phyloP scores from a whole-genome alignment of 805 yeast species.

The Tetrapisispora phaffii region DNA sequence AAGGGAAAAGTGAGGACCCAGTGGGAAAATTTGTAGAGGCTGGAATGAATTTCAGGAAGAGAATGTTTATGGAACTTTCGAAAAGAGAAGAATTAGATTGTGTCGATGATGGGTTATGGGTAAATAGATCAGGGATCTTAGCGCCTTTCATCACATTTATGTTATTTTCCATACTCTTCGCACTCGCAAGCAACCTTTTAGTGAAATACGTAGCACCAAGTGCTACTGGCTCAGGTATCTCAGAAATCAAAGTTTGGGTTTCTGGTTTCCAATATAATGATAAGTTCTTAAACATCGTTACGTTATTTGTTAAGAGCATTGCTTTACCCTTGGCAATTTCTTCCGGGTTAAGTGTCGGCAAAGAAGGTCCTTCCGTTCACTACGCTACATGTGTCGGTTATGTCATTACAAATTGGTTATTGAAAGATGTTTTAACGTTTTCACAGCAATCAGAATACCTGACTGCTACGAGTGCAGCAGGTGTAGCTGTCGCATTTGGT shows the following conservation, averaged over 20 bases:
- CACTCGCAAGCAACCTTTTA: conserved; percentile 53
- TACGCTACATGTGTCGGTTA: conserved; percentile 96
- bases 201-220: conserved; percentile 70
- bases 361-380: conserved; percentile 97
- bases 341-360: conserved; percentile 88
- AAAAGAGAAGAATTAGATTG: conserved; percentile 38
- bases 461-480: conserved; percentile 92
- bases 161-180: conserved; percentile 48
- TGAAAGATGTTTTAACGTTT: conserved; percentile 28
- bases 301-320: conserved; percentile 64
- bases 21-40: conserved; percentile 13
- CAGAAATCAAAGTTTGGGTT: conserved; percentile 90
- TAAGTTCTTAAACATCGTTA: conserved; percentile 65
- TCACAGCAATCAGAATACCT: conserved; percentile 34
- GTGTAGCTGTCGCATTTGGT: conserved; percentile 97
- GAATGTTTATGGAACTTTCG: not conserved
- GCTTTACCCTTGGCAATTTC: conserved; percentile 87
- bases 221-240: conserved; percentile 96
- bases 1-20: conserved; percentile 11
- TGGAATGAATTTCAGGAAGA: not conserved
- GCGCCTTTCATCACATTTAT: conserved; percentile 50
- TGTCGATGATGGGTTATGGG: conserved; percentile 45
- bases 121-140: conserved; percentile 42
- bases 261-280: conserved; percentile 71
- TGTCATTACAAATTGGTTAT: conserved; percentile 50